Base-by-base conservation (phyloP, 2,329 filamentous ascomycete genomes). In the Diaporthe capsici region DNA sequence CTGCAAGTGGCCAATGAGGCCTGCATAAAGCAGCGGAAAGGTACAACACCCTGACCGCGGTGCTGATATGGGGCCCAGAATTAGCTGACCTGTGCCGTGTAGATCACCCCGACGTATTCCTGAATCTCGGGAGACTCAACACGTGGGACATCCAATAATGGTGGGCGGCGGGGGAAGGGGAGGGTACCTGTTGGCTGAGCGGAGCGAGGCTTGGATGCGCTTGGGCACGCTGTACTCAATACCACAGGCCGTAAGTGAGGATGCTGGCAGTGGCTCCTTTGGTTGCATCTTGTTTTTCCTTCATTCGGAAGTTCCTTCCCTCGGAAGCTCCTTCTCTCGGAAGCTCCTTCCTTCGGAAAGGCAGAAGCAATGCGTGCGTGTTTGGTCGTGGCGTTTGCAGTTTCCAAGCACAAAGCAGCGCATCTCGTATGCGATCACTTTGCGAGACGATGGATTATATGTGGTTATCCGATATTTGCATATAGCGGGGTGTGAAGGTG, bases 101-200 rank as follows among this genome's bases (percentile, higher is more conserved):
- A 76, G 74, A 63, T 57, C 53, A 55, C 3, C 51, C 74, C 31
- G 42, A 47, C 42, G 55, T 68, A 17, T 74, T 74, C 15, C 60
- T 63, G 25, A 76, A 76, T 42, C 63, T 74, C 4, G 63, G 63
- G 17, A 73, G 71, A 25, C 73, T 76, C 63, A 76, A 76, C 55
- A 76, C 57, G 47, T 76, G 74, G 74, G 74, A 76, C 37, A 58
- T 63, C 15, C 49, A 70, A 25, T 76, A 61, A 72, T 65, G 71
- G 53, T 61, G 39, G 51, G 28, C n/a, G 17, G 15, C 28, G 17
- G 9, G 7, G 34, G 17, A 25, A 20, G 39, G 53, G 70, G 9
- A 39, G 8, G 37, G 37, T 51, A 10, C 22, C n/a, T 72, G 44
- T 55, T 17, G 17, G 22, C 22, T n/a, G 17, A 34, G 25, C 31